Conservation (phyloP, 2,329 filamentous ascomycete species). For the Chrysoporthe austroafricana region DNA sequence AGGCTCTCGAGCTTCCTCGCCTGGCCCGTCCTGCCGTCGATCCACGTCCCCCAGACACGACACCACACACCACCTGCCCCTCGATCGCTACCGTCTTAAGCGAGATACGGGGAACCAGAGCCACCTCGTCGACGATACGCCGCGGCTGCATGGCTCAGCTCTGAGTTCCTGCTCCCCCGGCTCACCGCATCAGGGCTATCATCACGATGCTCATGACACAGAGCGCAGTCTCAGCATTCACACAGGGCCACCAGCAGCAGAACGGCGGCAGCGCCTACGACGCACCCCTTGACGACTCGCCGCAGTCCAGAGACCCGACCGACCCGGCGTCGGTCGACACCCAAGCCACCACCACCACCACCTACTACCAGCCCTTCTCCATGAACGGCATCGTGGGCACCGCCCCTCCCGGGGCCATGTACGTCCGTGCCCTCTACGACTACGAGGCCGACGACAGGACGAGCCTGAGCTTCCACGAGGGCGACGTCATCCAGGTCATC, state of each 20-base stretch:
- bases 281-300: constrained; percentile 29
- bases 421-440: constrained; percentile 94
- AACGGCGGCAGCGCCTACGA: constrained; percentile 25
- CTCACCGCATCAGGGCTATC: constrained; percentile 28
- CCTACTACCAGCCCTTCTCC: constrained; percentile 36
- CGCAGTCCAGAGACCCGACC: constrained; percentile 22
- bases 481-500: constrained; percentile 97
- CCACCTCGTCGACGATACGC: constrained; percentile 1
- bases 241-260: constrained; percentile 47
- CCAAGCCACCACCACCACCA: constrained; percentile 24
- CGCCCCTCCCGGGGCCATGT: constrained; percentile 72
- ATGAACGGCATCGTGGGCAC: constrained; percentile 68
- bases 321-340: constrained; percentile 27
- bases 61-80: constrained; percentile 9
- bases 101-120: not conserved
- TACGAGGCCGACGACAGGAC: constrained; percentile 98
- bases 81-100: not conserved
- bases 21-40: not conserved
- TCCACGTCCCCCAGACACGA: constrained; percentile 1
- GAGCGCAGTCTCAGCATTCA: constrained; percentile 49
- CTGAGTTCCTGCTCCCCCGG: not conserved
- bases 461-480: constrained; percentile 93
- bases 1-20: not conserved
- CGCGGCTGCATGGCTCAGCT: constrained; percentile 22
- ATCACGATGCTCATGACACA: constrained; percentile 60